Evolutionary conservation across 2,329 filamentous ascomycete species (phyloP), one percentile per base, ranked within the genome.

Genomic region (Trichoderma guizhouense): DNA sequence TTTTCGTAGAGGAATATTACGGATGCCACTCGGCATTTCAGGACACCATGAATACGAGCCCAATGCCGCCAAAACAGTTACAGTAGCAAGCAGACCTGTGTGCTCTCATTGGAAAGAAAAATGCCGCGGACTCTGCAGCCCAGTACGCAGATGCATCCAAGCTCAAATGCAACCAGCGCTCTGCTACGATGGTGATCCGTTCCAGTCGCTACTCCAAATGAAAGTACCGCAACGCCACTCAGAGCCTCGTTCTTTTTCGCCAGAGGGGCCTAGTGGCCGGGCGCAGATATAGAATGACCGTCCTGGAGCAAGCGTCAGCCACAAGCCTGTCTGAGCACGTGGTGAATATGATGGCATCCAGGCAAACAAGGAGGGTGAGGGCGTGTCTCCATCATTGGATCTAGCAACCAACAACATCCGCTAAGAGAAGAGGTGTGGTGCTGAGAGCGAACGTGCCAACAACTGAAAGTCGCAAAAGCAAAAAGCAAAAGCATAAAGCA

Each of bases 221-320:
- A 98, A 98, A 0, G 94, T 97, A 3, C 87, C 85, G 80, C 95
- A 98, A 57, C 93, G 89, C 93, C 95, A 98, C 78, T 96, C 87
- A 0, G 94, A 94, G 2, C 91, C 92, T 72, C 86, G 92, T 81
- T 97, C 95, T 79, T 96, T 96, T 76, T 92, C 89, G 0, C 94
- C 96, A 28, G 91, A 93, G 1, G 94, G 94, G 0, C 94, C 95
- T 2, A 98, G 83, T 5, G 96, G 96, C 53, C 91, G 87, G 15
- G 86, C 79, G 73, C 89, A 91, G 71, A 90, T 87, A 79, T 88
- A 91, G 77, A 91, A 91, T 1, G 88, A 88, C 43, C 89, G 84
- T 6, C 88, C 87, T 89, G 58, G 62, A 21, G 36, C 34, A 73
- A 71, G 68, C 14, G 71, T 79, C 64, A 79, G 76, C 69, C 57